Percentiles rank a stretch among this genome's conserved stretches.
Conservation (phyloP, 2,329 filamentous ascomycete species). For the Talaromyces sp. region DNA sequence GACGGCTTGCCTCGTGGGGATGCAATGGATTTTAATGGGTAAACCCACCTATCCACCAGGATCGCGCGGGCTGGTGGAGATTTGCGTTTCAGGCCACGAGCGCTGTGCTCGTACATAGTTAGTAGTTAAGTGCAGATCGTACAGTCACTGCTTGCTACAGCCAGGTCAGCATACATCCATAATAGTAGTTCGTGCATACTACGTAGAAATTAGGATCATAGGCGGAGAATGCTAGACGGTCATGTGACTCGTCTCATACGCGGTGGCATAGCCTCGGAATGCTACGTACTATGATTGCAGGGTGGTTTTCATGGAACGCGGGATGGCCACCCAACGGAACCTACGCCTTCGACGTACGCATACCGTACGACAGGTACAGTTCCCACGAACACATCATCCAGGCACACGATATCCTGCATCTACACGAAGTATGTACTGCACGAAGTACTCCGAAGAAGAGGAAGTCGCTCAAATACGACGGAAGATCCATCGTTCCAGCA, state of each 20-base stretch:
- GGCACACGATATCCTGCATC: too few relatives aligned
- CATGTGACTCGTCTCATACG: not conserved
- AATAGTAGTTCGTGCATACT: too few relatives aligned
- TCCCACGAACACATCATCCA: too few relatives aligned
- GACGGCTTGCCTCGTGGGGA: constrained; percentile 2
- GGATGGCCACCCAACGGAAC: not conserved
- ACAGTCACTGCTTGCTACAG: not conserved
- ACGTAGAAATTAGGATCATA: not conserved
- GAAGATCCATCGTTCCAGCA: too few relatives aligned
- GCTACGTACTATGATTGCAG: not conserved
- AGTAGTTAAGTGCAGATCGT: too few relatives aligned
- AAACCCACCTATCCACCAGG: constrained; percentile 2
- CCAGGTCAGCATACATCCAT: not conserved
- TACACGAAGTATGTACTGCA: too few relatives aligned
- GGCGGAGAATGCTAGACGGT: not conserved
- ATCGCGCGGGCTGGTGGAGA: not conserved
- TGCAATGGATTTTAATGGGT: not conserved
- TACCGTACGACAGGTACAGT: not conserved
- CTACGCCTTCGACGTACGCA: not conserved
- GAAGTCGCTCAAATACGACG: not conserved
- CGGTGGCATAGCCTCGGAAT: not conserved
- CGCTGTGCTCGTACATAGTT: not conserved
- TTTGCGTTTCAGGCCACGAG: constrained; percentile 5
- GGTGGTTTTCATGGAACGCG: not conserved
- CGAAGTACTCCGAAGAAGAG: not conserved